These are phyloP conservation scores for Salvia rosmarinus DNA, from an alignment of 257 asterid species.

Conservation along the genomic window DNA sequence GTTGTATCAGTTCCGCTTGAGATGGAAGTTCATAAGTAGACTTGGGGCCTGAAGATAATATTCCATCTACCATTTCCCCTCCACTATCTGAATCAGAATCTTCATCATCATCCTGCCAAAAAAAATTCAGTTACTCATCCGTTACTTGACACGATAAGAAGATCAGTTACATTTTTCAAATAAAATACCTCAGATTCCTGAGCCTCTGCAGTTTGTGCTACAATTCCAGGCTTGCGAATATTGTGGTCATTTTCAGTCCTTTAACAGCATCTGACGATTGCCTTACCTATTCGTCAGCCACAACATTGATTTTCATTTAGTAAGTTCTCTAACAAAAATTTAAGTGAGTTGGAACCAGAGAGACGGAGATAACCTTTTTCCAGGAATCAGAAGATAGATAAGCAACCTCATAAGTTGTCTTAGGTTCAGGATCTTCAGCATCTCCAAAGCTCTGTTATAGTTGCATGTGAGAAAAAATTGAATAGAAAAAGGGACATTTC, in stretches of 20 bases:
- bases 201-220: constrained; percentile 35
- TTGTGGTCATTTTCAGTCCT: constrained; percentile 36
- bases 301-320: constrained; percentile 15
- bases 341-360: background rate
- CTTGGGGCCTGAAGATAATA: constrained; percentile 67
- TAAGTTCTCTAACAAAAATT: background rate
- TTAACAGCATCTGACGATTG: constrained; percentile 43
- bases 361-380: constrained; percentile 55
- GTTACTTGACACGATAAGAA: constrained; percentile 17
- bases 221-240: constrained; percentile 30
- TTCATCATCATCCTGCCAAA: constrained; percentile 50
- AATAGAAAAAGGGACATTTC: background rate
- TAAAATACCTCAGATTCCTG: constrained; percentile 57
- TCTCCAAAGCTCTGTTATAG: constrained; percentile 61
- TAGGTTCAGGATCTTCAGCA: constrained; percentile 61
- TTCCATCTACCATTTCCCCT: constrained; percentile 93
- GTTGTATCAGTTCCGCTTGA: constrained; percentile 84
- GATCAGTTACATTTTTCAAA: constrained; percentile 7
- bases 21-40: constrained; percentile 78
- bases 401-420: constrained; percentile 70
- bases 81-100: constrained; percentile 68
- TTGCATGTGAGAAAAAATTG: constrained; percentile 21
- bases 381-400: constrained; percentile 64
- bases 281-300: constrained; percentile 45
- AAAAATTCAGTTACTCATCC: constrained; percentile 5